Base-by-base conservation (phyloP, 164 flowering plant genomes). In the Vitis rotundifolia region DNA sequence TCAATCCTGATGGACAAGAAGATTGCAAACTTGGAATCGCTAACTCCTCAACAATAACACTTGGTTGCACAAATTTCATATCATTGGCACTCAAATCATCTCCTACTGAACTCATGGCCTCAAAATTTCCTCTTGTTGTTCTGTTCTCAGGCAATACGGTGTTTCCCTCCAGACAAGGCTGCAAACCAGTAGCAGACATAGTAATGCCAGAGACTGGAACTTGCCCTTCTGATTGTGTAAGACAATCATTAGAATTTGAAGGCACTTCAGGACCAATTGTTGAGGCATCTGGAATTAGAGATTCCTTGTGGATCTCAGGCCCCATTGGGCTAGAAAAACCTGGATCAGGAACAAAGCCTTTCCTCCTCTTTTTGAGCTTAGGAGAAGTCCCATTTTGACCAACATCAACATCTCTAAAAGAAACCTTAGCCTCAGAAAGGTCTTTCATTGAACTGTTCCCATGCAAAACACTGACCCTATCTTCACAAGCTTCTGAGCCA, bases 41-140 rank as follows among this genome's bases (percentile, higher is more conserved):
- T 22, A 71, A 61, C 9, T 76, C 69, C 63, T 63, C 70, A 59
- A 37, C 48, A 66, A 48, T 28, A 54, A 71, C 44, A 52, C 28
- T 51, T 10, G 26, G 62, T 8, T 26, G n/a, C 67, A 65, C 49
- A 49, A 28, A 15, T 13, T 47, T 76, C 61, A 53, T 52, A 54
- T 29, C 44, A 57, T 75, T 67, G 60, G 52, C 74, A 56, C 14
- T 15, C 50, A 7, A 66, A 57, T 48, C 63, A 69, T 63, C 49
- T 61, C 66, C 64, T 8, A 28, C 61, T 18, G 64, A 61, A 47
- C 18, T 64, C 28, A 55, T 44, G 59, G 47, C 51, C 54, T 57
- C 69, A 26, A 49, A 59, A 56, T 67, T 22, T 56, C 13, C 68
- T 58, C 48, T 64, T 49, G 19, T 14, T 1, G 51, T 29, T 48